Evolutionary conservation across 2,329 filamentous ascomycete genomes (phyloP).

Genomic region (Blumeria hordei): DNA sequence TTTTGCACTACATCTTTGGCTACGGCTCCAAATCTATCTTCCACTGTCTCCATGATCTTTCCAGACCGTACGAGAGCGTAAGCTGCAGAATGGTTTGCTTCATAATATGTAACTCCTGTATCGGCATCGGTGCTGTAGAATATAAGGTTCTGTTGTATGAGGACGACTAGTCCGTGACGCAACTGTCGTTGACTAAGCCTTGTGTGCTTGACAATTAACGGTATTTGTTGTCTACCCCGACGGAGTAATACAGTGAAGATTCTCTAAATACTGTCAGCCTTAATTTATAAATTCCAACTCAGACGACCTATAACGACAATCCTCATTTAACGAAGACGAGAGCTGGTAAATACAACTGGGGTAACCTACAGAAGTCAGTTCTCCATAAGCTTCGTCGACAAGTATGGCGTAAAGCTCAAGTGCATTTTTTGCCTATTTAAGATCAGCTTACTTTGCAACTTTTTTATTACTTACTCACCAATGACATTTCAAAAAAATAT

Average conservation of each 20-base stretch:
- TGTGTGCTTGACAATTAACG: constrained; percentile 45
- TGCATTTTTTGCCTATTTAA: constrained; percentile 38
- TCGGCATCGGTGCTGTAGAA: constrained; percentile 44
- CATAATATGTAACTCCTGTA: constrained; percentile 47
- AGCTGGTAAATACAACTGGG: background rate
- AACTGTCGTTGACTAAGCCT: constrained; percentile 51
- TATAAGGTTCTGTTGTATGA: constrained; percentile 73
- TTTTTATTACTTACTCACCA: too few relatives aligned
- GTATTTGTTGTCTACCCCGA: constrained; percentile 51
- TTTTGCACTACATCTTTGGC: constrained; percentile 54
- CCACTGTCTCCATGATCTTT: constrained; percentile 55
- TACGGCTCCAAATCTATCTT: constrained; percentile 47
- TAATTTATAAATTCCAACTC: background rate
- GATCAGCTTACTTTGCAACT: constrained; percentile 3
- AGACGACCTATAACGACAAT: background rate
- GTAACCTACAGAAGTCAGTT: constrained; percentile 62
- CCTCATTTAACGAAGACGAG: too few relatives aligned
- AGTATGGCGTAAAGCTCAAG: constrained; percentile 78
- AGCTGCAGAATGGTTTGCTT: constrained; percentile 56
- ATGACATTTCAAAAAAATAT: too few relatives aligned
- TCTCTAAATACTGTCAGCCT: constrained; percentile 28
- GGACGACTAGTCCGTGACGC: constrained; percentile 56
- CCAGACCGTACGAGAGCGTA: constrained; percentile 65
- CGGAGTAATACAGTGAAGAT: constrained; percentile 60
- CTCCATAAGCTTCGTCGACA: constrained; percentile 72